Percentiles rank a stretch among this genome's conserved stretches.
phyloP scores from a whole-genome alignment of 805 yeast species.

The Nakazawaea holstii region DNA sequence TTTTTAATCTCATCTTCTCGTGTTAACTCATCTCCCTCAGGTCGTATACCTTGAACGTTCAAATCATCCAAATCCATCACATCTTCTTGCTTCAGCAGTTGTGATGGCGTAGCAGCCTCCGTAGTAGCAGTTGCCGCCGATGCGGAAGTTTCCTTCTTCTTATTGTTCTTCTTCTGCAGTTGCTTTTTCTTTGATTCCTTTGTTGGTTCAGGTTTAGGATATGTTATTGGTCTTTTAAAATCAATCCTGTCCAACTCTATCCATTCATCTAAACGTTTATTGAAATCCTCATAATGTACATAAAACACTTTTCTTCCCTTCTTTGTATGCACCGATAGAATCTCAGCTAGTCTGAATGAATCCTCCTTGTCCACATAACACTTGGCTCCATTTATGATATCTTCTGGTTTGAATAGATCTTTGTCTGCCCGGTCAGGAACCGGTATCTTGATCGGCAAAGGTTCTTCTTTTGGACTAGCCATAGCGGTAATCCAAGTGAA shows the following conservation, averaged over 20 bases:
- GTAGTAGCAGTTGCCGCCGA: conserved; percentile 22
- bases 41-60: conserved; percentile 72
- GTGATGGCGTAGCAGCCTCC: conserved; percentile 14
- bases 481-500: background rate
- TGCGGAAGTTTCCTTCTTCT: conserved; percentile 17
- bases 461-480: conserved; percentile 5
- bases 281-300: conserved; percentile 91
- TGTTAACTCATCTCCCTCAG: conserved; percentile 66
- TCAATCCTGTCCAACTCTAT: conserved; percentile 68
- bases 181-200: conserved; percentile 35
- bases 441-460: conserved; percentile 4
- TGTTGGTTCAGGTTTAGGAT: conserved; percentile 57
- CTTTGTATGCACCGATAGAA: conserved; percentile 67
- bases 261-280: conserved; percentile 98
- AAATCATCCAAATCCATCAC: conserved; percentile 80
- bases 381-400: conserved; percentile 71
- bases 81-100: conserved; percentile 35
- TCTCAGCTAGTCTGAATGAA: conserved; percentile 77
- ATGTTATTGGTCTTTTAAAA: conserved; percentile 58
- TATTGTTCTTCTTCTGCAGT: conserved; percentile 28
- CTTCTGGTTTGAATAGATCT: conserved; percentile 33
- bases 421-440: conserved; percentile 22
- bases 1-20: conserved; percentile 92
- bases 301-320: conserved; percentile 79
- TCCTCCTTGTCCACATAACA: conserved; percentile 79